Percentiles rank a stretch among this genome's conserved stretches.
Conservation (phyloP, 805 yeast genomes). For the Monosporozyma solicola region DNA sequence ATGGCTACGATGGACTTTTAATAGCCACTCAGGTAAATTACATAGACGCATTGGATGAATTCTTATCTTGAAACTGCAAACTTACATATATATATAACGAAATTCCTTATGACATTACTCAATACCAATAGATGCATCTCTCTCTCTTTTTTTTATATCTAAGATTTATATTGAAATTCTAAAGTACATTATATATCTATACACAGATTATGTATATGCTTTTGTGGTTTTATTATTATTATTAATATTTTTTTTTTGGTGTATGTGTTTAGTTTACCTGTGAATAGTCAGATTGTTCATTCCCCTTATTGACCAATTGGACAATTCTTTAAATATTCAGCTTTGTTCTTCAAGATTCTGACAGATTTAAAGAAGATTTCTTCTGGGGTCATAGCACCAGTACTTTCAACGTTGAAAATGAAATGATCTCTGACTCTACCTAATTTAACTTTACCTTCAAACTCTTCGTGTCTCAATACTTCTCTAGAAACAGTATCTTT, state of each 20-base stretch:
- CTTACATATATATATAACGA: not conserved
- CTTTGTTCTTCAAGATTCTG: conserved; percentile 76
- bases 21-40: conserved; percentile 32
- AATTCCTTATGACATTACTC: not conserved
- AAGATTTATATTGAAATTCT: not conserved
- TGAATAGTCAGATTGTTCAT: not conserved
- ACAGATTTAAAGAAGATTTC: conserved; percentile 91
- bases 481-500: conserved; percentile 96
- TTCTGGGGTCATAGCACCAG: conserved; percentile 96
- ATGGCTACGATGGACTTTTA: conserved; percentile 37
- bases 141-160: not conserved
- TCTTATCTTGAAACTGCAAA: not conserved
- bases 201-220: not conserved
- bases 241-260: not conserved
- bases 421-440: conserved; percentile 91
- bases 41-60: conserved; percentile 3
- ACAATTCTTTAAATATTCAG: conserved; percentile 67
- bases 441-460: conserved; percentile 76
- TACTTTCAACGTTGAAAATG: conserved; percentile 86
- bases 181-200: conserved; percentile 1
- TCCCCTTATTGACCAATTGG: conserved; percentile 51
- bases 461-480: conserved; percentile 88
- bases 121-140: not conserved
- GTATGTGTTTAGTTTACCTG: not conserved
- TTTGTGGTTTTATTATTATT: not conserved